Base-by-base conservation (phyloP, 441 rosid genomes). In the Dalechampia spathulata region DNA sequence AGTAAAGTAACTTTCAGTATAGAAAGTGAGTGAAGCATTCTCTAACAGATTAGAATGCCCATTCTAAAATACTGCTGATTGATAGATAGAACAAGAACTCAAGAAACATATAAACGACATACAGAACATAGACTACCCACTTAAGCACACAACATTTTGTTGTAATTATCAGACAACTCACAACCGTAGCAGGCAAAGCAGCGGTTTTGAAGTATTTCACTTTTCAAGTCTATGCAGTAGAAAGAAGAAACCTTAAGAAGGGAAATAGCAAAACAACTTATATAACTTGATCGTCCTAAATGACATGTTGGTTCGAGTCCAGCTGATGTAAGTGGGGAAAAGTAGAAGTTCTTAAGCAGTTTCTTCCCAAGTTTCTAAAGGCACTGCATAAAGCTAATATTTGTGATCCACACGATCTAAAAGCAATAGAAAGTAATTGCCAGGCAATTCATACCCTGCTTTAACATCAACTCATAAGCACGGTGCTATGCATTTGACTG, bases 11-110 rank as follows among this genome's bases (percentile, higher is more conserved):
- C 40, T 21, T 16, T 57, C 22, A 55, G 57, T 20, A 20, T 27
- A 15, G 21, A 47, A 27, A 50, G 26, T 20, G 15, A 30, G 15
- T 14, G 12, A 43, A 44, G 40, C 25, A 52, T 26, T 44, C 42
- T 47, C n/a, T 20, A 42, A 42, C 61, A 17, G 67, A 55, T 62
- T 58, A 68, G 55, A 45, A 53, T n/a, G 20, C 16, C 27, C 43
- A 19, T 23, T 20, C 39, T n/a, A 42, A 50, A 55, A 19, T 27
- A 27, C 52, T 20, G 23, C 52, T 60, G 15, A 5, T 51, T 26
- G 10, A 16, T 17, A 27, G 23, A 49, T 7, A 7, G 22, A 32
- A 2, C 13, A 22, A 20, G 10, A 45, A 2, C 12, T 44, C 15
- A 21, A 58, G 44, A 13, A 1, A 17, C 4, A 7, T 8, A 21